Evolutionary conservation across 441 rosid species (phyloP), one percentile per base, ranked within the genome.

Genomic region (Arabidopsis hybrid): DNA sequence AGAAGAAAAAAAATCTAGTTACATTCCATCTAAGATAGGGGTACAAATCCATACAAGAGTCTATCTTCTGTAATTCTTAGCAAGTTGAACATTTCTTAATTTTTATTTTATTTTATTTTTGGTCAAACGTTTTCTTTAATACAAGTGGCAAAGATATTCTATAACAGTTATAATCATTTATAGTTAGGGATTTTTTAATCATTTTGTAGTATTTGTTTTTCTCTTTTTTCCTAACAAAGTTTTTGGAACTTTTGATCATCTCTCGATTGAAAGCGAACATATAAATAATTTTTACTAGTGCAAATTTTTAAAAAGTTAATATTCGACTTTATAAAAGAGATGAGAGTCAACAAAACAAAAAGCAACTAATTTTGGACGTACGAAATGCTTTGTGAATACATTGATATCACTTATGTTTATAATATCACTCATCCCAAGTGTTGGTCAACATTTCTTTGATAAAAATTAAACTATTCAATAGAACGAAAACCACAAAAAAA

Each of bases 41-140:
- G 12, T n/a, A 39, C 45, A 35, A 36, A 36, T 14, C 29, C 12
- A 14, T 14, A 53, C 47, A 49, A 36, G 60, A 38, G 60, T 36
- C 32, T 29, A 29, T 29, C 12, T 53, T 42, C 8, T 55, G 16
- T 46, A 57, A 8, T 51, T 65, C 32, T 64, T 43, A 64, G 65
- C 76, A 56, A 64, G 50, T 65, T 65, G 65, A 65, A 4, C 8
- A 16, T 39, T 61, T 61, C 47, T 42, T 62, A 42, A 21, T 21
- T 21, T 21, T 21, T 18, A 1, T 17, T 3, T 46, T n/a, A 18
- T 36, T 17, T 59, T 10, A 39, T 12, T n/a, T 60, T 60, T 21
- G 17, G 65, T 60, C 65, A 60, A 40, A 60, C 3, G 4, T 6
- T 39, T 39, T 60, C 1, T 39, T 52, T 34, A 21, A 35, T 52